Evolutionary conservation across 768 basidiomycete species (phyloP).

Genomic region (Rhodotorula taiwanensis): DNA sequence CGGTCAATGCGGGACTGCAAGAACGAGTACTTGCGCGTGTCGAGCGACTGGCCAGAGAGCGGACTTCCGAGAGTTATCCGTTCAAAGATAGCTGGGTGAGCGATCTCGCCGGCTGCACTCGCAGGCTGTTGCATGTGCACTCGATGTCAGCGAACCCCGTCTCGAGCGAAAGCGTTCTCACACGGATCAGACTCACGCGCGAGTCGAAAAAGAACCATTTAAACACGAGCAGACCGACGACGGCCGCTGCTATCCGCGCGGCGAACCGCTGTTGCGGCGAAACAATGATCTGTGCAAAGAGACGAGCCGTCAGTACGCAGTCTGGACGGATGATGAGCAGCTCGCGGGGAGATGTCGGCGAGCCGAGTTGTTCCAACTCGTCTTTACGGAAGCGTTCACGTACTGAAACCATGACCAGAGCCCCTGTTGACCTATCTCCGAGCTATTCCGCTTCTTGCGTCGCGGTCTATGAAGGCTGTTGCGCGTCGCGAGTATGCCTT

Average conservation of each 20-base stretch:
- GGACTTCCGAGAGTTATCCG: slow-evolving; percentile 51
- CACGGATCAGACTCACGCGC: slow-evolving; percentile 28
- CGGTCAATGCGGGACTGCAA: slow-evolving; percentile 81
- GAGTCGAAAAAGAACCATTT: slow-evolving; percentile 39
- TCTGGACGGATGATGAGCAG: too few relatives aligned
- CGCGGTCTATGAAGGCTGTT: too few relatives aligned
- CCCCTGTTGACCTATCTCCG: too few relatives aligned
- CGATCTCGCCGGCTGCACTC: slow-evolving; percentile 40
- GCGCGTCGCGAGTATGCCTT: too few relatives aligned
- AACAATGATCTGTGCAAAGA: slow-evolving; percentile 34
- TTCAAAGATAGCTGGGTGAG: slow-evolving; percentile 52
- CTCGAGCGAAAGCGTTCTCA: too few relatives aligned
- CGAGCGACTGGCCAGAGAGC: slow-evolving; percentile 65
- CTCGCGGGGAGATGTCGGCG: too few relatives aligned
- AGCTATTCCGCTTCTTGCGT: too few relatives aligned
- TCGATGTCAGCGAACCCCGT: too few relatives aligned
- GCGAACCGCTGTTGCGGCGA: slow-evolving; percentile 41
- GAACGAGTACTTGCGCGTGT: slow-evolving; percentile 81
- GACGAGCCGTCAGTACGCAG: too few relatives aligned
- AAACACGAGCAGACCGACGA: slow-evolving; percentile 38
- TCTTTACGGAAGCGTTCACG: too few relatives aligned
- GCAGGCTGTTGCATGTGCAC: slow-evolving; percentile 29
- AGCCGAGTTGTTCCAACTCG: too few relatives aligned
- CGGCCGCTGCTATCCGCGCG: slow-evolving; percentile 40
- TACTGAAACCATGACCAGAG: too few relatives aligned